phyloP scores from a whole-genome alignment of 495 filamentous ascomycete species.

The Glonium stellatum region DNA sequence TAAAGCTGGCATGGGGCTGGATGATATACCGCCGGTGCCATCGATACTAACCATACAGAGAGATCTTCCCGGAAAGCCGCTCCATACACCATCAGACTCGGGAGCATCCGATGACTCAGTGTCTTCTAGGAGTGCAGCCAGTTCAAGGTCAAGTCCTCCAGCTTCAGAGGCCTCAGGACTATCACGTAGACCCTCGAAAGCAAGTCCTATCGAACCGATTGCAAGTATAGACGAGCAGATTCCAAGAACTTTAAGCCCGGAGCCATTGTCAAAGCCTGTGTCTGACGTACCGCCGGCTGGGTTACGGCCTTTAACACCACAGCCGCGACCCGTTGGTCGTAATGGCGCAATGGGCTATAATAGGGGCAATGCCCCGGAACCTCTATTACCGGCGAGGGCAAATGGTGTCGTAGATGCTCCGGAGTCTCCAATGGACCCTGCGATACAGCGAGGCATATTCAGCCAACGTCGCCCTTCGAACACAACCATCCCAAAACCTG shows the following conservation, averaged over 20 bases:
- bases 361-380: conserved; percentile 17
- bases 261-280: background rate
- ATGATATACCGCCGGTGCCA: conserved; percentile 34
- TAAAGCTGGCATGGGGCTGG: conserved; percentile 2
- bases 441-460: conserved; percentile 43
- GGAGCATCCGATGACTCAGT: conserved; percentile 62
- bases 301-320: conserved; percentile 1
- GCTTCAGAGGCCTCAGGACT: conserved; percentile 21
- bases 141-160: conserved; percentile 63
- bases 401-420: conserved; percentile 22
- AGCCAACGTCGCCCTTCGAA: conserved; percentile 17
- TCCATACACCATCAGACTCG: conserved; percentile 60
- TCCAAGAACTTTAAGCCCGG: conserved; percentile 16
- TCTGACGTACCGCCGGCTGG: background rate
- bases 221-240: conserved; percentile 9
- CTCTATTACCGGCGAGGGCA: conserved; percentile 7
- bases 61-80: conserved; percentile 41
- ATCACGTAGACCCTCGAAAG: conserved; percentile 17
- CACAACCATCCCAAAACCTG: conserved; percentile 24
- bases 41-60: conserved; percentile 46
- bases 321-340: background rate
- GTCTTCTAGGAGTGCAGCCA: conserved; percentile 55
- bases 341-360: conserved; percentile 8
- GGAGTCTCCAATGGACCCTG: conserved; percentile 57
- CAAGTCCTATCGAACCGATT: background rate